Evolutionary conservation across 768 basidiomycete species (phyloP).

Genomic region (Amanita fuliginea): DNA sequence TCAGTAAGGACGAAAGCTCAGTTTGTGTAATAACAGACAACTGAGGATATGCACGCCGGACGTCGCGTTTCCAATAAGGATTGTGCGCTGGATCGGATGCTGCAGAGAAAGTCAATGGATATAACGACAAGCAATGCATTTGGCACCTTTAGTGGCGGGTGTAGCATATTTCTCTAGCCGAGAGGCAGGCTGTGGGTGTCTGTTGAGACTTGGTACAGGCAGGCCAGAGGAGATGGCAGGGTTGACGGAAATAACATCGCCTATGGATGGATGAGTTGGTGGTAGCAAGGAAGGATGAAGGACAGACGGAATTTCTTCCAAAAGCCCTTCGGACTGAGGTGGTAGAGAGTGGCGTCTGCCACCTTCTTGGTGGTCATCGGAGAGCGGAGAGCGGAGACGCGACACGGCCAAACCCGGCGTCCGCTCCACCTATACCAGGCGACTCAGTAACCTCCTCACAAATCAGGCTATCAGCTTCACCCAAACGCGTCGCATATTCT

Average conservation of each 20-base stretch:
- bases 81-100: slow-evolving; percentile 83
- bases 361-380: slow-evolving; percentile 68
- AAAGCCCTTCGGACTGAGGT: slow-evolving; percentile 81
- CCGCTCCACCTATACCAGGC: background rate
- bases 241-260: slow-evolving; percentile 75
- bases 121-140: background rate
- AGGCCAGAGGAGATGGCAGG: slow-evolving; percentile 88
- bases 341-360: slow-evolving; percentile 85
- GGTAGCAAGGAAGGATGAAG: background rate
- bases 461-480: slow-evolving; percentile 26
- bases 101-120: slow-evolving; percentile 15
- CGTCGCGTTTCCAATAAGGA: slow-evolving; percentile 95
- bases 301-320: slow-evolving; percentile 93
- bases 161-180: slow-evolving; percentile 79
- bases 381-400: background rate
- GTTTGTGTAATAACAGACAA: slow-evolving; percentile 82
- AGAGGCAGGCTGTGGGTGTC: slow-evolving; percentile 84
- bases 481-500: slow-evolving; percentile 78
- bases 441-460: too few species aligned
- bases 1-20: slow-evolving; percentile 69
- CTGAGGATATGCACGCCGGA: slow-evolving; percentile 86
- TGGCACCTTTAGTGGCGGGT: slow-evolving; percentile 76
- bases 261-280: slow-evolving; percentile 26
- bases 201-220: slow-evolving; percentile 59
- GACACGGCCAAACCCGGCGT: slow-evolving; percentile 1